Evolutionary conservation across 2,329 filamentous ascomycete species (phyloP).

Genomic region (Neofusicoccum kwambonambiense): DNA sequence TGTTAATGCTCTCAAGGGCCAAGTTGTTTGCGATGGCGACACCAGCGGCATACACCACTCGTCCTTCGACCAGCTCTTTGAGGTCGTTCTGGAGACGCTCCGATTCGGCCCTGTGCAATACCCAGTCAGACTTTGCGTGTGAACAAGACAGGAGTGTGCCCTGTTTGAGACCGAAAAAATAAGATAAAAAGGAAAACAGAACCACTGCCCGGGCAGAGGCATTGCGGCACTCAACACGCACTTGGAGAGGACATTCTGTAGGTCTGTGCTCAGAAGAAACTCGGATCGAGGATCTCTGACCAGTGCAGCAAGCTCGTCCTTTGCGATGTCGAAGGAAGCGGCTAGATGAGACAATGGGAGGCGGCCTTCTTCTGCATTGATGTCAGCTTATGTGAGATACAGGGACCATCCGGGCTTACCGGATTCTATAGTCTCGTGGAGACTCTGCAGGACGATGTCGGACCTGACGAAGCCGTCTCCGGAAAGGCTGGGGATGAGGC

Average conservation of each 20-base stretch:
- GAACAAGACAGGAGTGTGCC: not conserved
- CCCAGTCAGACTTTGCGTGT: not conserved
- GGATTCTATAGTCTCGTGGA: slow-evolving; percentile 23
- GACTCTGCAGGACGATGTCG: slow-evolving; percentile 24
- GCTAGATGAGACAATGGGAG: not conserved
- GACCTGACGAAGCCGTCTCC: slow-evolving; percentile 30
- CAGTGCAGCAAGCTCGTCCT: not conserved
- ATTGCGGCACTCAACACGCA: not conserved
- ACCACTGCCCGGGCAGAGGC: too few species aligned
- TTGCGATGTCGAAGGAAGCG: not conserved
- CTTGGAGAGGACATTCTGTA: slow-evolving; percentile 27
- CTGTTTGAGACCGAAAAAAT: too few species aligned
- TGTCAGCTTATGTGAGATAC: not conserved
- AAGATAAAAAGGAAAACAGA: too few species aligned
- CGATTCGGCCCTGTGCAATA: not conserved
- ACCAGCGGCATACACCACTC: slow-evolving; percentile 7
- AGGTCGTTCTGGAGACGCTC: not conserved
- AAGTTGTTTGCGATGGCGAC: slow-evolving; percentile 24
- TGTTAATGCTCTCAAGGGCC: slow-evolving; percentile 25
- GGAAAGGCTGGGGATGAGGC: slow-evolving; percentile 25
- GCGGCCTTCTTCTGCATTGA: not conserved
- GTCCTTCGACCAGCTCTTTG: not conserved
- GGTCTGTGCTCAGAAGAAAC: slow-evolving; percentile 27
- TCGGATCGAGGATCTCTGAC: not conserved
- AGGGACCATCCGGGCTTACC: not conserved